A percentile compares a stretch with the other conserved stretches of the same genome.
Conservation (phyloP, 768 basidiomycete species). For the Ramaria sp. region DNA sequence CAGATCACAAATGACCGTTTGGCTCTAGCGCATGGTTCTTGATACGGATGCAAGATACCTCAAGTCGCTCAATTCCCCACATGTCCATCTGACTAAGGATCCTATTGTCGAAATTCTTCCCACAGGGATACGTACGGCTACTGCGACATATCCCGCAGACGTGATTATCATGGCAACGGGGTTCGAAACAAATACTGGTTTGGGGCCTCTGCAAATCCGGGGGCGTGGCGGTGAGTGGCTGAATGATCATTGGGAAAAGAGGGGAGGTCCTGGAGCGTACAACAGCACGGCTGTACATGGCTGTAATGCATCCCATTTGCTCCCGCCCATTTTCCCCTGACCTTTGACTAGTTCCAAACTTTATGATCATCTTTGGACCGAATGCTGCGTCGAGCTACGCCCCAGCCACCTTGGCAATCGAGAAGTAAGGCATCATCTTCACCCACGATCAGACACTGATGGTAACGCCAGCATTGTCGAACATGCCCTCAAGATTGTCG, state of each 20-base stretch:
- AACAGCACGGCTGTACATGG: constrained; percentile 5
- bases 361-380: constrained; percentile 15
- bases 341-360: constrained; percentile 4
- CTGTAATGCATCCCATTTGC: neutral
- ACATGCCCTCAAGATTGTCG: constrained; percentile 9
- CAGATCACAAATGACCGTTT: too few species aligned
- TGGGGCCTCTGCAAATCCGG: constrained; percentile 12
- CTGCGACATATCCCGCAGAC: constrained; percentile 13
- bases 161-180: constrained; percentile 16
- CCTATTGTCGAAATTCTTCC: constrained; percentile 10
- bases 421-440: constrained; percentile 4
- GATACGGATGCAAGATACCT: constrained; percentile 13
- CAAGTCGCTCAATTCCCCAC: constrained; percentile 10
- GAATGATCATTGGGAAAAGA: constrained; percentile 8
- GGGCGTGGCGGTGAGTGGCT: constrained; percentile 11
- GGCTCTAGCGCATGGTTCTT: constrained; percentile 14
- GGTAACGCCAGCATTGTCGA: neutral
- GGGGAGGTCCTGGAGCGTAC: constrained; percentile 12
- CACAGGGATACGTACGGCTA: constrained; percentile 10
- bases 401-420: constrained; percentile 13
- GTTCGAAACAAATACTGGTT: neutral
- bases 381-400: constrained; percentile 16
- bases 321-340: neutral
- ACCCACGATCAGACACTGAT: neutral
- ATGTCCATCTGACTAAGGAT: constrained; percentile 14